Conservation (phyloP, 1,284 basidiomycete genomes). For the Pseudozyma pruni region DNA sequence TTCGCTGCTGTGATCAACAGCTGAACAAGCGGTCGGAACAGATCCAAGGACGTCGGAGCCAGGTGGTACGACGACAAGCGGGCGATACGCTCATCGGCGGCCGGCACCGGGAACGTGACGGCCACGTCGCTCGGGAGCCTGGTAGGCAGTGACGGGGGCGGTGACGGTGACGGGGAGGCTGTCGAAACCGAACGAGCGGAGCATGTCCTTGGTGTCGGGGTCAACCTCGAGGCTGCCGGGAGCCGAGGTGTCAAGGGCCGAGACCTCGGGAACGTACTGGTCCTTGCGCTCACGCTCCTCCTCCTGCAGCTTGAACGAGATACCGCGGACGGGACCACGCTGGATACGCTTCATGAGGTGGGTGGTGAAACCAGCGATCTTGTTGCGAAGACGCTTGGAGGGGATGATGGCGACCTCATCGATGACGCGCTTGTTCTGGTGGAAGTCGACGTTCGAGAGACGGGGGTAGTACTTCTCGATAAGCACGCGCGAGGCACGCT, state of each 20-base stretch:
- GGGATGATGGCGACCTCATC: conserved; percentile 93
- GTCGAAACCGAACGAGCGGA: conserved; percentile 66
- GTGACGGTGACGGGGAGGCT: conserved; percentile 65
- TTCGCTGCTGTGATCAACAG: not conserved
- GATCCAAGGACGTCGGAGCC: conserved; percentile 9
- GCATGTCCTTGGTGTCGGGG: conserved; percentile 68
- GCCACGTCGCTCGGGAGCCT: conserved; percentile 64
- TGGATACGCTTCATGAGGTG: conserved; percentile 99
- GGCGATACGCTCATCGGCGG: conserved; percentile 58
- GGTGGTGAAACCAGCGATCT: conserved; percentile 99
- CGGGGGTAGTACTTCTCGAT: conserved; percentile 94
- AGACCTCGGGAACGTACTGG: conserved; percentile 68
- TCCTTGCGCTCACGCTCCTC: conserved; percentile 98
- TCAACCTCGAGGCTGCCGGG: conserved; percentile 65
- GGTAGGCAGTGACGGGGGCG: conserved; percentile 63
- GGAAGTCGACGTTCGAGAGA: conserved; percentile 60
- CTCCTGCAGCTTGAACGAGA: conserved; percentile 99
- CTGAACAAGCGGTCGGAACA: no score
- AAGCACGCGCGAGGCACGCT: conserved; percentile 97
- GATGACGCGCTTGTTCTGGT: conserved; percentile 98
- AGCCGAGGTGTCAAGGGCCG: conserved; percentile 66
- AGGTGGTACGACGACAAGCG: not conserved
- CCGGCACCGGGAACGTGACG: conserved; percentile 67
- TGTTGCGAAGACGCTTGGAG: conserved; percentile 99
- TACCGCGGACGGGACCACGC: conserved; percentile 98